These are phyloP conservation scores for Globisporangium spiculum DNA, from an alignment of 352 stramenopile genomes.

Conservation along the genomic window DNA sequence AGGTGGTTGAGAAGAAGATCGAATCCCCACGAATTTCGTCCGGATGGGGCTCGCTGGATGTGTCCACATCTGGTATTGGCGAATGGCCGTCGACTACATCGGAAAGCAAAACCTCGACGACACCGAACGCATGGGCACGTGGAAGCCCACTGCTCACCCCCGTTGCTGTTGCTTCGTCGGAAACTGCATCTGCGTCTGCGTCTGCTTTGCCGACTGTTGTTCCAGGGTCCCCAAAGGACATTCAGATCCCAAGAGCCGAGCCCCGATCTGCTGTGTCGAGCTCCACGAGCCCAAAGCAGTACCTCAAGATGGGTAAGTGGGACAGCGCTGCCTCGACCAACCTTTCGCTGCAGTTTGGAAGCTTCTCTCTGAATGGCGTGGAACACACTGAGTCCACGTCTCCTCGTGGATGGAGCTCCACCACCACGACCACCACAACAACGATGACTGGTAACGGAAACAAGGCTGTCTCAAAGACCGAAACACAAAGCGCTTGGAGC, in stretches of 20 bases:
- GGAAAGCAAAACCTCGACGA: constrained; percentile 49
- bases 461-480: constrained; percentile 43
- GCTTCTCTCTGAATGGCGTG: constrained; percentile 78
- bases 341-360: constrained; percentile 84
- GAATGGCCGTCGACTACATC: constrained; percentile 55
- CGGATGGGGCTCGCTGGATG: constrained; percentile 67
- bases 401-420: constrained; percentile 55
- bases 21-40: constrained; percentile 48
- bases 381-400: constrained; percentile 58
- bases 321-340: constrained; percentile 64
- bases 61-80: constrained; percentile 53
- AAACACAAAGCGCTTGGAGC: constrained; percentile 59
- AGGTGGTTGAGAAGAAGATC: constrained; percentile 38
- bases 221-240: constrained; percentile 68
- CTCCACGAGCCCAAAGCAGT: constrained; percentile 59
- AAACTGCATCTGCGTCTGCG: constrained; percentile 21
- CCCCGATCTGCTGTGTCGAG: constrained; percentile 26
- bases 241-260: constrained; percentile 38
- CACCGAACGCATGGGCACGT: constrained; percentile 66
- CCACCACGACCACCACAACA: constrained; percentile 41
- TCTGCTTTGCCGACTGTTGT: constrained; percentile 43
- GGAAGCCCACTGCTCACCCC: constrained; percentile 54
- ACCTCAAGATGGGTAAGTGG: constrained; percentile 86
- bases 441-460: constrained; percentile 31
- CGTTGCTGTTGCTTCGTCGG: constrained; percentile 18